Evolutionary conservation across 768 basidiomycete species (phyloP).

Genomic region (Cubamyces sp.): DNA sequence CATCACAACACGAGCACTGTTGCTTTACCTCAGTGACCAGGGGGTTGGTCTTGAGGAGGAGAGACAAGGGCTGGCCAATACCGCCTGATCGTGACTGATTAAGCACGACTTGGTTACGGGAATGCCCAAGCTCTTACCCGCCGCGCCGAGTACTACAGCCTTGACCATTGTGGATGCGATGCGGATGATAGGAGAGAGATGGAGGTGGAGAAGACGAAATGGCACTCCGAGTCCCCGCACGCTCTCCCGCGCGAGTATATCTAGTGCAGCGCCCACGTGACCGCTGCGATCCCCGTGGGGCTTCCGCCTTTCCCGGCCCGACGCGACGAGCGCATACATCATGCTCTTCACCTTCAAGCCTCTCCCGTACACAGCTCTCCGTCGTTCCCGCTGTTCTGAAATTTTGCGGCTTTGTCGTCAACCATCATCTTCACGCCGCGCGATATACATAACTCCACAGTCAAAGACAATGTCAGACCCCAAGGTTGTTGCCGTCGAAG

Average conservation of each 20-base stretch:
- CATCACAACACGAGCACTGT: background rate
- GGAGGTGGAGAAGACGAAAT: conserved; percentile 4
- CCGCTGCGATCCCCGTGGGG: conserved; percentile 16
- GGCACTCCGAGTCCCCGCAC: background rate
- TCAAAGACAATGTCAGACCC: conserved; percentile 42
- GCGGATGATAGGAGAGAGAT: conserved; percentile 14
- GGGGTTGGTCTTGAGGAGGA: conserved; percentile 87
- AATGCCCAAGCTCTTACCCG: conserved; percentile 53
- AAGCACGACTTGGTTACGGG: background rate
- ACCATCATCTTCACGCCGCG: background rate
- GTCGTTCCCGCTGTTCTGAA: background rate
- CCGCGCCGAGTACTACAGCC: conserved; percentile 95
- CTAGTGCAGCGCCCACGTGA: conserved; percentile 18
- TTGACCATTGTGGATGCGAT: conserved; percentile 55
- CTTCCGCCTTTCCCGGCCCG: conserved; percentile 14
- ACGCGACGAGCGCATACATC: conserved; percentile 4
- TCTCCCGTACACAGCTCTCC: background rate
- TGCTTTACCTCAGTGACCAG: conserved; percentile 69
- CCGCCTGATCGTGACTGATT: conserved; percentile 60
- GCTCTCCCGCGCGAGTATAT: conserved; percentile 19
- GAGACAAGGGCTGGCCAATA: conserved; percentile 94
- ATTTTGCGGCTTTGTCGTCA: background rate
- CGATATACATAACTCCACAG: conserved; percentile 2
- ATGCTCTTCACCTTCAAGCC: background rate
- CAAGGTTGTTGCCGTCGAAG: conserved; percentile 54